Conservation (phyloP, 2,329 filamentous ascomycete species). For the Botryotinia convoluta region DNA sequence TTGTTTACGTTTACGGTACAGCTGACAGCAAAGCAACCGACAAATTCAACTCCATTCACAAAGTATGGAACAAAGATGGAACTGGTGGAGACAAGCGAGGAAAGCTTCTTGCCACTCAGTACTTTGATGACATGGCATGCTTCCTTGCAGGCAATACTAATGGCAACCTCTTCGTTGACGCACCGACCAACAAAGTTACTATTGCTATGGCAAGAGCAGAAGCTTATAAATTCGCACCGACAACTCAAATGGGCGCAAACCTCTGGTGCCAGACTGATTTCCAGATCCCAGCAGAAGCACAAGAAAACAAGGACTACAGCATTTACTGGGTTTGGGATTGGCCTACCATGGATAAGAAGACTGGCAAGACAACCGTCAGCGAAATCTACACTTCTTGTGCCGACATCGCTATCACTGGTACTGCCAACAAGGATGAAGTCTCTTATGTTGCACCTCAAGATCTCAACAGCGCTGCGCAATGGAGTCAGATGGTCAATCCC, state of each 20-base stretch:
- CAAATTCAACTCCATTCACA: slow-evolving; percentile 63
- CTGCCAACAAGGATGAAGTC: slow-evolving; percentile 11
- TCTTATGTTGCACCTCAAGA: slow-evolving; percentile 16
- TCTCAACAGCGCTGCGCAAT: slow-evolving; percentile 22
- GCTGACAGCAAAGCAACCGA: slow-evolving; percentile 50
- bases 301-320: slow-evolving; percentile 66
- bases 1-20: slow-evolving; percentile 74
- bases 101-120: slow-evolving; percentile 69
- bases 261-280: slow-evolving; percentile 82
- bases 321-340: slow-evolving; percentile 98
- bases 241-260: slow-evolving; percentile 50
- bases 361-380: slow-evolving; percentile 47
- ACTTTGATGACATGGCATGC: slow-evolving; percentile 89
- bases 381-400: slow-evolving; percentile 60
- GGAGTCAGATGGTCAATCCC: slow-evolving; percentile 31
- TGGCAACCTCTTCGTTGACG: neutral
- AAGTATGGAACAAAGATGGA: slow-evolving; percentile 75
- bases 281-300: slow-evolving; percentile 64
- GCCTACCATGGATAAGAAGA: slow-evolving; percentile 56
- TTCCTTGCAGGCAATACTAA: slow-evolving; percentile 47
- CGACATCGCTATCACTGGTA: slow-evolving; percentile 44
- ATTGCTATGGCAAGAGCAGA: slow-evolving; percentile 49
- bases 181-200: neutral
- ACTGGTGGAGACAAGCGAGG: slow-evolving; percentile 79
- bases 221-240: slow-evolving; percentile 50